Evolutionary conservation across 2,329 filamentous ascomycete species (phyloP), one percentile per base, ranked within the genome.

Genomic region (Penicillium italicum): DNA sequence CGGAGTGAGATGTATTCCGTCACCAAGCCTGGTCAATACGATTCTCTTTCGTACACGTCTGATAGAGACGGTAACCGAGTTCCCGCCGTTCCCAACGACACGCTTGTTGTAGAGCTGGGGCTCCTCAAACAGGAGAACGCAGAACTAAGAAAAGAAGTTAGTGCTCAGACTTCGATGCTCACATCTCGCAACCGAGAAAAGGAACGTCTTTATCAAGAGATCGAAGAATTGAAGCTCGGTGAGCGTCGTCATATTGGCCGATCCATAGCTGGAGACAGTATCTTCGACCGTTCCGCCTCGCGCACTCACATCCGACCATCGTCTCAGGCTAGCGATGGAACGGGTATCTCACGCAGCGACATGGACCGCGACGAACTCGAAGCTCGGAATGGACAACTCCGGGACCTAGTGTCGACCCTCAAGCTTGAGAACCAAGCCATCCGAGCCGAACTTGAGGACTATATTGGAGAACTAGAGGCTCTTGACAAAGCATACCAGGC

Each of bases 161-260:
- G 92, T 58, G 94, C 94, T 3, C 94, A 99, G 72, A 96, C 92
- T 0, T 97, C 92, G 0, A 97, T 99, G 91, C 82, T 99, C 33
- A 97, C 93, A 1, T 97, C 94, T 34, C 84, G 94, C 24, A 97
- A 97, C 68, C 88, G 91, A 26, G 94, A 99, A 70, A 95, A 96
- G 69, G 92, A 97, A 70, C 85, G 91, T 5, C 80, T 99, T 9
- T 96, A 97, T 72, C 91, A 96, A 69, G 93, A 99, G 71, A 97
- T 97, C 60, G 94, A 99, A 74, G 92, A 97, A 59, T 80, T 99
- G 59, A 99, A 97, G 75, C 85, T 97, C 66, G 85, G 89, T 1
- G 87, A 91, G 62, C 86, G 91, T 52, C 86, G 90, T 30, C 88
- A 84, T 59, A 73, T 72, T 50, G 82, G 63, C 68, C 76, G 80